A percentile compares a stretch with the other conserved stretches of the same genome.
Conservation (phyloP, 306 rosid genomes). For the Chamaecrista fasciculata region DNA sequence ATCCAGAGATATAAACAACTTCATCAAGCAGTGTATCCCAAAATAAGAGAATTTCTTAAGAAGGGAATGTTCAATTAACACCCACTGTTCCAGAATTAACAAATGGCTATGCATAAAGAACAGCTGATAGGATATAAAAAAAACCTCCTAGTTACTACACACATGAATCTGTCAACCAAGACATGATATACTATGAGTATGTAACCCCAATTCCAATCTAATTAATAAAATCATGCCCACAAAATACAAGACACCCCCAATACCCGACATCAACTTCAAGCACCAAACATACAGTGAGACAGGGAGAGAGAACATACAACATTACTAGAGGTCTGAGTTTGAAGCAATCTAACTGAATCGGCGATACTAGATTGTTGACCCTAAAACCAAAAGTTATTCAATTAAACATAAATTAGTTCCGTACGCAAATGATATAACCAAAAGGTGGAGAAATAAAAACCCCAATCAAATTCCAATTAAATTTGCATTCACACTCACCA, state of each 20-base stretch:
- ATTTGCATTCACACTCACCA: slow-evolving; percentile 40
- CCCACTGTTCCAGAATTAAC: not conserved
- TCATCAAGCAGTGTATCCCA: not conserved
- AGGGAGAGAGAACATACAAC: slow-evolving; percentile 44
- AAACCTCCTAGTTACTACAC: not conserved
- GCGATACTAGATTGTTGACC: slow-evolving; percentile 70
- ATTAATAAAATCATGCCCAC: slow-evolving; percentile 4
- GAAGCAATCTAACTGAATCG: slow-evolving; percentile 84
- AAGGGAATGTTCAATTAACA: not conserved
- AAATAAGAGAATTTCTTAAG: not conserved
- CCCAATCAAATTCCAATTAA: not conserved
- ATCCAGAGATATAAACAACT: not conserved
- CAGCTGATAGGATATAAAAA: not conserved
- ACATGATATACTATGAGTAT: not conserved
- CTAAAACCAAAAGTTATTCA: slow-evolving; percentile 41
- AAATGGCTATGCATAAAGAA: not conserved
- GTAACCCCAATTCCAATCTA: not conserved
- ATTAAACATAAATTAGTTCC: not conserved
- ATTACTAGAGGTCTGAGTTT: slow-evolving; percentile 61
- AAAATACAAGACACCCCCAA: not conserved
- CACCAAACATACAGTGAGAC: not conserved
- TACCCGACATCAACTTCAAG: slow-evolving; percentile 20
- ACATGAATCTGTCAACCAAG: not conserved
- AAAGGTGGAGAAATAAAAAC: not conserved
- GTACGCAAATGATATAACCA: not conserved